A percentile compares a stretch with the other conserved stretches of the same genome.
These are phyloP conservation scores for Yarrowia bubula DNA, from an alignment of 805 yeast genomes.

Conservation along the genomic window DNA sequence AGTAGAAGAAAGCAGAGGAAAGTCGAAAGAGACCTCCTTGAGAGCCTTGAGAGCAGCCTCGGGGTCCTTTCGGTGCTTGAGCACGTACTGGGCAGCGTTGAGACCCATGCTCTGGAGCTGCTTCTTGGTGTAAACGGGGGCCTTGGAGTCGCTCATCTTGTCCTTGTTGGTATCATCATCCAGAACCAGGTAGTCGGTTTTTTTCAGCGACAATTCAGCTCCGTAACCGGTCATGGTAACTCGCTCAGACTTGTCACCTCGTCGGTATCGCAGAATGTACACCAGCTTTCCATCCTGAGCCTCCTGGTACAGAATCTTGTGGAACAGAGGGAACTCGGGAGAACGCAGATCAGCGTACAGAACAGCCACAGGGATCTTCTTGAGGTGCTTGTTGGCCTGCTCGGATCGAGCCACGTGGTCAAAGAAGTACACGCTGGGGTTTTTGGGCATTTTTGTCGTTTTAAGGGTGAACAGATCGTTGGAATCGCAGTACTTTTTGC, in stretches of 20 bases:
- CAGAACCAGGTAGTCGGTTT: conserved; percentile 63
- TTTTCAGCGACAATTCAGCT: conserved; percentile 58
- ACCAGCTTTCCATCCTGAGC: conserved; percentile 64
- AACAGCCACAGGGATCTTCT: conserved; percentile 51
- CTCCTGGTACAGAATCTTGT: conserved; percentile 56
- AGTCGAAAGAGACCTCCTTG: conserved; percentile 46
- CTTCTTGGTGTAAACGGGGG: conserved; percentile 3
- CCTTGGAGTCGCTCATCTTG: conserved; percentile 25
- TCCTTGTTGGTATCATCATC: conserved; percentile 52
- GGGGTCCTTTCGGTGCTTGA: conserved; percentile 30
- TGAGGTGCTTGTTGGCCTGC: conserved; percentile 31
- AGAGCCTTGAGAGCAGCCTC: conserved; percentile 43
- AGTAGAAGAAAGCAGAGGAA: conserved; percentile 53
- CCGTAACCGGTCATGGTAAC: conserved; percentile 56
- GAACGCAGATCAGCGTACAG: conserved; percentile 65
- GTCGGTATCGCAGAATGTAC: conserved; percentile 70
- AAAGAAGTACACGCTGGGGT: conserved; percentile 36
- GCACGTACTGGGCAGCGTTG: conserved; percentile 41
- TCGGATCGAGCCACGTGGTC: conserved; percentile 65
- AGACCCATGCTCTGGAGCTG: conserved; percentile 37
- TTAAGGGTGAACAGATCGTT: conserved; percentile 80
- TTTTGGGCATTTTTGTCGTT: conserved; percentile 43
- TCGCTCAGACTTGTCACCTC: conserved; percentile 36
- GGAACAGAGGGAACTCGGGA: conserved; percentile 54
- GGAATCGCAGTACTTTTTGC: conserved; percentile 57